Evolutionary conservation across 2,329 filamentous ascomycete genomes (phyloP).

Genomic region (Nigrospora osmanthi): DNA sequence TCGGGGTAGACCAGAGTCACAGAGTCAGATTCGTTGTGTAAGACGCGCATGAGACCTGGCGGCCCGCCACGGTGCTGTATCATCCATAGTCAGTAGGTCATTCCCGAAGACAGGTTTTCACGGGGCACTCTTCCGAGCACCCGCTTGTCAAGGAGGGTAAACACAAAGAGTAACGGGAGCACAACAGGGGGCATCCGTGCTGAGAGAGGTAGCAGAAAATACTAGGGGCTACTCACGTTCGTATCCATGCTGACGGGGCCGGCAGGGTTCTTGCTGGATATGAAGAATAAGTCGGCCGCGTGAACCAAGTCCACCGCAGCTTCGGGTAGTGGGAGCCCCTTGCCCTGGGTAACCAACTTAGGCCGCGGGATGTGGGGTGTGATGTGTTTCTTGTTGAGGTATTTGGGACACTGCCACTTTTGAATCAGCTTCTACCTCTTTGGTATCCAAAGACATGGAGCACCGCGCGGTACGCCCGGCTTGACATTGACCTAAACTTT

Average conservation of each 20-base stretch:
- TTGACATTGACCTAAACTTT: no score
- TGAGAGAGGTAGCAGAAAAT: no score
- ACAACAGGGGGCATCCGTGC: no score
- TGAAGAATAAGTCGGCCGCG: slow-evolving; percentile 68
- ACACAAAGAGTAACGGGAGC: no score
- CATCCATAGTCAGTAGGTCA: no score
- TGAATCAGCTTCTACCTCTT: no score
- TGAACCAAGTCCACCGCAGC: slow-evolving; percentile 52
- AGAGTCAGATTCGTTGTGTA: slow-evolving; percentile 42
- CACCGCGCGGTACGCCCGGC: no score
- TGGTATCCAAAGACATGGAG: no score
- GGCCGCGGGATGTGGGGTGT: slow-evolving; percentile 45
- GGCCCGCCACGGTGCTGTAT: slow-evolving; percentile 59
- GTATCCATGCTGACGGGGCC: slow-evolving; percentile 65
- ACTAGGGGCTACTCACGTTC: slow-evolving; percentile 33
- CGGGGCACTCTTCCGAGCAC: no score
- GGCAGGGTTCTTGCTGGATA: slow-evolving; percentile 56
- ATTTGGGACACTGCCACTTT: slow-evolving; percentile 60
- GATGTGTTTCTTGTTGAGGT: slow-evolving; percentile 68
- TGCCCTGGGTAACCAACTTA: slow-evolving; percentile 21
- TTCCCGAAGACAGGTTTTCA: no score
- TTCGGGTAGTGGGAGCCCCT: slow-evolving; percentile 32
- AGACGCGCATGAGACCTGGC: slow-evolving; percentile 64
- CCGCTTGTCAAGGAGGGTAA: no score
- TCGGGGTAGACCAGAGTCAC: slow-evolving; percentile 67